These are phyloP conservation scores for Lactarius pseudohatsudake DNA, from an alignment of 768 basidiomycete species.

Conservation along the genomic window DNA sequence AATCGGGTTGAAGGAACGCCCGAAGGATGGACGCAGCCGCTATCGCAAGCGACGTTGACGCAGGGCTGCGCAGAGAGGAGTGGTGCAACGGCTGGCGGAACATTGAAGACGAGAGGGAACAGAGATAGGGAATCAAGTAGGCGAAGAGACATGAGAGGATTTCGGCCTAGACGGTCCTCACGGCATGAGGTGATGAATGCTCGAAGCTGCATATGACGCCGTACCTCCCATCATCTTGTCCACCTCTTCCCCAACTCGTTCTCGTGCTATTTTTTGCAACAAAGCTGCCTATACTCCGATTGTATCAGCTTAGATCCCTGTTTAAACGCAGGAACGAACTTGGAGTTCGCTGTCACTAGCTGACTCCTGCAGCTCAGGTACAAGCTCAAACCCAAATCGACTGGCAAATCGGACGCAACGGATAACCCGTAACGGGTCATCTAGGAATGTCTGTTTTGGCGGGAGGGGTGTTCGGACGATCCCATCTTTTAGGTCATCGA, in stretches of 20 bases:
- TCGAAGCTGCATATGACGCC: constrained; percentile 6
- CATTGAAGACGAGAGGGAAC: constrained; percentile 63
- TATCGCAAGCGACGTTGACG: constrained; percentile 46
- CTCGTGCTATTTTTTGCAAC: constrained; percentile 79
- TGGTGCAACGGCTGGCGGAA: constrained; percentile 46
- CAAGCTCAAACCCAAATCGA: constrained; percentile 80
- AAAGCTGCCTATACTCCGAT: constrained; percentile 54
- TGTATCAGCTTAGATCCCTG: not conserved
- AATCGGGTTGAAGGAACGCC: constrained; percentile 41
- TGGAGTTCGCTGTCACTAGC: constrained; percentile 63
- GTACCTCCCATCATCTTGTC: constrained; percentile 91
- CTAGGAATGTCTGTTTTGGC: constrained; percentile 84
- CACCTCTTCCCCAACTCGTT: constrained; percentile 89
- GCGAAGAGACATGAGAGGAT: constrained; percentile 71
- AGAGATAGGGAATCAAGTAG: constrained; percentile 75
- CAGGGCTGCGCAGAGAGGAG: constrained; percentile 48
- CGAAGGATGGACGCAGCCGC: constrained; percentile 60
- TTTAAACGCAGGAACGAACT: constrained; percentile 38
- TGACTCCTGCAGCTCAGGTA: constrained; percentile 62
- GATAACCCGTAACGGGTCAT: constrained; percentile 92
- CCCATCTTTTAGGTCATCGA: constrained; percentile 77
- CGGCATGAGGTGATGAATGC: constrained; percentile 7
- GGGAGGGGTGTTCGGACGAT: constrained; percentile 86
- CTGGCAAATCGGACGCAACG: constrained; percentile 91
- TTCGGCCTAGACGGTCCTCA: constrained; percentile 48